Evolutionary conservation across 768 basidiomycete genomes (phyloP), one percentile per base, ranked within the genome.

Genomic region (Phlegmacium glaucopus): DNA sequence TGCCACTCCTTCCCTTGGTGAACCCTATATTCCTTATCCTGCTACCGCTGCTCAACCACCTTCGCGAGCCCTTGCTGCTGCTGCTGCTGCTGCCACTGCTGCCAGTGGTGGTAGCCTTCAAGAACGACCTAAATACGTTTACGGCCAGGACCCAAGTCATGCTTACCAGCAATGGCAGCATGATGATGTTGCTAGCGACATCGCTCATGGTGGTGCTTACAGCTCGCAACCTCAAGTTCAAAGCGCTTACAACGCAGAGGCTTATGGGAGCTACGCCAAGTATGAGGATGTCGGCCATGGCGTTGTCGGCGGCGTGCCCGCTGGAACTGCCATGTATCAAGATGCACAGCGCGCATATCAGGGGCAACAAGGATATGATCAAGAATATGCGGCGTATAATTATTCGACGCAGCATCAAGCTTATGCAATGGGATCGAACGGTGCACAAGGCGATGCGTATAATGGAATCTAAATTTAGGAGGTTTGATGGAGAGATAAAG

Each of bases 221-320:
- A 71, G 70, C 54, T 63, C 71, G 2, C 61, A 76, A 43, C 72
- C 75, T 6, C 67, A 69, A 43, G 50, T 51, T 6, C 72, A 74
- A 52, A 54, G 50, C 4, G 49, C 64, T 12, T 75, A 73, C 54
- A 70, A 75, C 45, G 58, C 69, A 13, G 73, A 77, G 44, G 71
- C 69, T 0, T 77, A 75, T 54, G 71, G 70, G 3, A 69, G 68
- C 15, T 74, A 72, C 44, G 69, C 58, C 17, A 55, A 66, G 6
- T 72, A 71, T 48, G 58, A 64, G 8, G 52, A 60, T 17, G 49
- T 42, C 44, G 52, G 62, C n/a, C 56, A 57, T n/a, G 53, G 38
- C 28, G 48, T 49, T 30, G 60, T 44, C 15, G 56, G 50, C 7
- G 59, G 55, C 8, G 50, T 48, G 25, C 36, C 32, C 4, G 10